Evolutionary conservation across 352 stramenopile genomes (phyloP).

Genomic region (Globisporangium echinulatum): DNA sequence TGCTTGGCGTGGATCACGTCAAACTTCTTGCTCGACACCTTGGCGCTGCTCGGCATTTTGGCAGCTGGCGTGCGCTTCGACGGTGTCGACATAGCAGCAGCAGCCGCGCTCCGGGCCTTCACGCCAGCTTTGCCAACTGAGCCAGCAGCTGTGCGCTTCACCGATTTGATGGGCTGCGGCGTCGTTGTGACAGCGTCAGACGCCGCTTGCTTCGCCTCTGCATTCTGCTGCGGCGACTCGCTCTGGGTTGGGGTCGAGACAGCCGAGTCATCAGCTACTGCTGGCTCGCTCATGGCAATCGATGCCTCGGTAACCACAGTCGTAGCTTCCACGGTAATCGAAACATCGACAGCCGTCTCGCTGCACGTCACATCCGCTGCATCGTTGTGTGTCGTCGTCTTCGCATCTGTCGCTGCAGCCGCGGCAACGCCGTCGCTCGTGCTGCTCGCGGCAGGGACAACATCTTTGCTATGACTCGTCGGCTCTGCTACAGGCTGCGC

Average conservation of each 20-base stretch:
- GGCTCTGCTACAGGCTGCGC: neutral
- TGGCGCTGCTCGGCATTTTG: conserved; percentile 11
- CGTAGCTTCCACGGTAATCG: neutral
- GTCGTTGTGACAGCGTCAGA: neutral
- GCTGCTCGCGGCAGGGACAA: neutral
- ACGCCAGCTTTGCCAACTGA: conserved; percentile 9
- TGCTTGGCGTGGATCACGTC: conserved; percentile 13
- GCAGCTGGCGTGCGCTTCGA: conserved; percentile 8
- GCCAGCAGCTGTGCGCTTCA: conserved; percentile 1
- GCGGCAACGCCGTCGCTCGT: neutral
- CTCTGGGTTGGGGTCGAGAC: neutral
- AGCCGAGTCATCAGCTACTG: neutral
- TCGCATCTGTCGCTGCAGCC: too few relatives aligned
- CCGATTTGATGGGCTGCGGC: conserved; percentile 7
- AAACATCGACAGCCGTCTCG: neutral
- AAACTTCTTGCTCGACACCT: conserved; percentile 13
- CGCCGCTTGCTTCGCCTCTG: neutral
- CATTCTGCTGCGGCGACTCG: neutral
- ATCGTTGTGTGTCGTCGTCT: neutral
- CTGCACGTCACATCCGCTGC: neutral
- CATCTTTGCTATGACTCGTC: neutral
- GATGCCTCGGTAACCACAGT: neutral
- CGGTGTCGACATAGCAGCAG: neutral
- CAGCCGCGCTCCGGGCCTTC: conserved; percentile 1
- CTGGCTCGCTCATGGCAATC: neutral